Base-by-base conservation (phyloP, 2,329 filamentous ascomycete species). In the Xylaria digitata region DNA sequence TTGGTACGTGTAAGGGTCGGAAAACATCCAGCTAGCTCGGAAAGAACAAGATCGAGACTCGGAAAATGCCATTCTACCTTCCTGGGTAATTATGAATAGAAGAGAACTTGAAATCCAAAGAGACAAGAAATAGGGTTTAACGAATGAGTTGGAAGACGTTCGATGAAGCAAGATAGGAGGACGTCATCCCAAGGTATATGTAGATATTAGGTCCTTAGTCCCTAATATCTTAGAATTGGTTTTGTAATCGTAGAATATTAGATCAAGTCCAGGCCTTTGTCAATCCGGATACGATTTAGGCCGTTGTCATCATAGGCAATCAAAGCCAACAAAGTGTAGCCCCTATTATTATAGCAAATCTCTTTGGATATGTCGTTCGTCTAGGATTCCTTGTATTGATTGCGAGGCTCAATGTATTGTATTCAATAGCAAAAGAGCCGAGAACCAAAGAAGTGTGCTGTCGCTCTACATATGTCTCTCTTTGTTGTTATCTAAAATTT, bases 1-100 rank as follows among this genome's bases (percentile, higher is more conserved):
- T 54, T 68, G 66, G 57, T 70, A 70, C 3, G 26, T 45, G 37
- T 70, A 70, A n/a, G 68, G 68, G 57, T 70, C 68, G 11, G 65
- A 21, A n/a, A 58, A 70, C 68, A 68, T 66, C 66, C 66, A 70
- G 19, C 61, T 65, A 4, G 59, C 62, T 45, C 60, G 57, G n/a
- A 34, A 26, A 7, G 49, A 54, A 46, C 46, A 30, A 23, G 43
- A 49, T 32, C 19, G 30, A 15, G 58, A 32, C 9, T 62, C 19
- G 9, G 32, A 52, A 34, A 30, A 45, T 15, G 60, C 34, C 67
- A 66, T 69, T 30, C 4, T 48, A 59, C 9, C 26, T 21, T 30
- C 19, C 37, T 45, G 9, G n/a, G 21, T 19, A 13, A 34, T 37
- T 40, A 50, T 30, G 48, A 55, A 37, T 32, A 45, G 54, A 50